Percentiles rank a stretch among this genome's conserved stretches.
Evolutionary conservation across 192 early-diverging fungal genomes (phyloP).

Genomic region (Pilaira anomala): DNA sequence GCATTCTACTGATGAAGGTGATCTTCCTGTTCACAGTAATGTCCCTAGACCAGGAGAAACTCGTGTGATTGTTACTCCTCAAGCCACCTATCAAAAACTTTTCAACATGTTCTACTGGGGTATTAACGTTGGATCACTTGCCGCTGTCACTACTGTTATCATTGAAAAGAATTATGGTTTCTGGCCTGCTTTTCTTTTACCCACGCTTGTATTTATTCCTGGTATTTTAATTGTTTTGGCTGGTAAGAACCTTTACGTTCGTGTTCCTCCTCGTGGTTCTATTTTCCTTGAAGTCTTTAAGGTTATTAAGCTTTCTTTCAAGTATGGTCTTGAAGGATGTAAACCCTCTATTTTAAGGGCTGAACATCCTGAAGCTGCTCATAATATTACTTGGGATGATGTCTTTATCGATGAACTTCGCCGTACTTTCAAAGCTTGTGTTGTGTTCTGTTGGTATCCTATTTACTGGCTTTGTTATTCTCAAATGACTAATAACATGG

Average conservation of each 20-base stretch:
- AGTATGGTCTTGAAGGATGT: slow-evolving; percentile 46
- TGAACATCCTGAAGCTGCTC: slow-evolving; percentile 19
- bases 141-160: slow-evolving; percentile 46
- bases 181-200: slow-evolving; percentile 52
- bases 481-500: slow-evolving; percentile 62
- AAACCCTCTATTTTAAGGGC: slow-evolving; percentile 52
- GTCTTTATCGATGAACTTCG: slow-evolving; percentile 65
- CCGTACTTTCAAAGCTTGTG: slow-evolving; percentile 56
- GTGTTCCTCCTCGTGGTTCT: slow-evolving; percentile 54
- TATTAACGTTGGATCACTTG: slow-evolving; percentile 66
- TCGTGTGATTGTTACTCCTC: slow-evolving; percentile 60
- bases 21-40: background rate
- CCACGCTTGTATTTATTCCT: slow-evolving; percentile 48
- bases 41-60: slow-evolving; percentile 36
- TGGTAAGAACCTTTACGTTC: slow-evolving; percentile 47
- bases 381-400: slow-evolving; percentile 57
- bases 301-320: slow-evolving; percentile 38
- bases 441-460: slow-evolving; percentile 65
- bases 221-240: slow-evolving; percentile 45
- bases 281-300: slow-evolving; percentile 49
- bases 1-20: slow-evolving; percentile 1
- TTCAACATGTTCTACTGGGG: slow-evolving; percentile 84
- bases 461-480: slow-evolving; percentile 74
- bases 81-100: slow-evolving; percentile 66
- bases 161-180: slow-evolving; percentile 55